Percentiles rank a stretch among this genome's conserved stretches.
These are phyloP conservation scores for Triticum turgidum DNA, from an alignment of 176 grass and related monocot genomes.

Conservation along the genomic window DNA sequence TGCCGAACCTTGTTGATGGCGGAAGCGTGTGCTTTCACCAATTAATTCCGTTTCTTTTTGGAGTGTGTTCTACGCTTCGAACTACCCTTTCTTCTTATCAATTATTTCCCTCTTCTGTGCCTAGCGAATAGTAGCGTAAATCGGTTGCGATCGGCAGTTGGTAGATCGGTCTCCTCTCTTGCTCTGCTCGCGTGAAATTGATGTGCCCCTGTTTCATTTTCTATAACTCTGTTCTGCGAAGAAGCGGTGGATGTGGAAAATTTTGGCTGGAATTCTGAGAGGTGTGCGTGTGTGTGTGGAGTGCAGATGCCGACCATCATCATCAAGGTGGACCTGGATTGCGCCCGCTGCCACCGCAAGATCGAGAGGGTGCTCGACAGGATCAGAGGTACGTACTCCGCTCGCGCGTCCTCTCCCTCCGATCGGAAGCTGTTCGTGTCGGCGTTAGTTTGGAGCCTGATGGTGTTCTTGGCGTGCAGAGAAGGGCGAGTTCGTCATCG, in stretches of 20 bases:
- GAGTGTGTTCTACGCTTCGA: conserved; percentile 35
- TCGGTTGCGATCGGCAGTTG: conserved; percentile 1
- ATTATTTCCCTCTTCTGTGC: not conserved
- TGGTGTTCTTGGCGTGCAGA: conserved; percentile 19
- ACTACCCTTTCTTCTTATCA: not conserved
- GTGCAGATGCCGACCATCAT: conserved; percentile 67
- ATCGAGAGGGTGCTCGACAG: conserved; percentile 65
- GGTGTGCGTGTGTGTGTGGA: not conserved
- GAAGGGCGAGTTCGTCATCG: conserved; percentile 61
- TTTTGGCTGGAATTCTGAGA: not conserved
- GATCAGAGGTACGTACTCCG: conserved; percentile 51
- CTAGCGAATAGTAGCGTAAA: not conserved
- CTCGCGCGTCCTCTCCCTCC: not conserved
- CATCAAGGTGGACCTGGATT: conserved; percentile 74
- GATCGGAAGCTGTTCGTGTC: not conserved
- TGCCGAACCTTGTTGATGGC: not conserved
- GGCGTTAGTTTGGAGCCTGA: not conserved
- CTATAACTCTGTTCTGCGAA: not conserved
- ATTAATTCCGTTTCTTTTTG: not conserved
- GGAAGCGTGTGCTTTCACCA: not conserved
- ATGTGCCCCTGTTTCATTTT: not conserved
- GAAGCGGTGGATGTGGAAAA: not conserved
- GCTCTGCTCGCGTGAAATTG: not conserved
- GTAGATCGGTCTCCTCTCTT: not conserved
- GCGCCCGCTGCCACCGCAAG: conserved; percentile 56